Percentiles rank a stretch among this genome's conserved stretches.
phyloP scores from a whole-genome alignment of 495 filamentous ascomycete species.

The Aspergillus nanangensis region DNA sequence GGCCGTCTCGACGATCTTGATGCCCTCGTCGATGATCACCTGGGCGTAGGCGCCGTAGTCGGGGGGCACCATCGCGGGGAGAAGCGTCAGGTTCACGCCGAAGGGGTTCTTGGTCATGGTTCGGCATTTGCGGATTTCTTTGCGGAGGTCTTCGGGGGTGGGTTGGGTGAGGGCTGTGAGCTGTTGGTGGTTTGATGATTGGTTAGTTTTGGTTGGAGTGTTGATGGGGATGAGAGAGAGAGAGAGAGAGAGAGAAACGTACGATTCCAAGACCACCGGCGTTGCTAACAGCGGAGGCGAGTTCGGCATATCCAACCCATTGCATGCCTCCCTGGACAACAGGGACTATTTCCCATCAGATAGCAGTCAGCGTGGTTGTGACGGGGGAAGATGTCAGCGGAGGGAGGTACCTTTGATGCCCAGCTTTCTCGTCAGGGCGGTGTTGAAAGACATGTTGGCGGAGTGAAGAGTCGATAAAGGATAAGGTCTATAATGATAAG shows the following conservation, averaged over 20 bases:
- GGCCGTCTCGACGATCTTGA: conserved; percentile 94
- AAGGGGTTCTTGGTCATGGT: conserved; percentile 86
- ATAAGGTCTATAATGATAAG: neutral
- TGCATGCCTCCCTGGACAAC: conserved; percentile 99
- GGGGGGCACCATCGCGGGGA: conserved; percentile 83
- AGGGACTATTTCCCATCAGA: conserved; percentile 71
- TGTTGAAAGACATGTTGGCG: conserved; percentile 80
- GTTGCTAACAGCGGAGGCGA: conserved; percentile 91
- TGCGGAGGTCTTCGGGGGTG: conserved; percentile 85
- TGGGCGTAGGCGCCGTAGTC: conserved; percentile 91
- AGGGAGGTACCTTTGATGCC: conserved; percentile 66
- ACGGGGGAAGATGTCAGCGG: neutral
- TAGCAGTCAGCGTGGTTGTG: neutral
- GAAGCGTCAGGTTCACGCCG: conserved; percentile 92
- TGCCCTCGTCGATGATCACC: conserved; percentile 87
- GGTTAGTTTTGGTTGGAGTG: neutral
- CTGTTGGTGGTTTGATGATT: conserved; percentile 32
- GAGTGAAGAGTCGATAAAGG: neutral
- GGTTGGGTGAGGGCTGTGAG: conserved; percentile 92
- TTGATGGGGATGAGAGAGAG: neutral
- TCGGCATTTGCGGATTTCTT: conserved; percentile 85
- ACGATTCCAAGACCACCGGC: conserved; percentile 88
- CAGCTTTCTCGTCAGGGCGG: conserved; percentile 80
- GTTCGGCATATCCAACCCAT: conserved; percentile 83
- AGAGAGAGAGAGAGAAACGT: conserved; percentile 10